Evolutionary conservation across 176 grass and related monocot genomes (phyloP).

Genomic region (Saccharum spontaneum): DNA sequence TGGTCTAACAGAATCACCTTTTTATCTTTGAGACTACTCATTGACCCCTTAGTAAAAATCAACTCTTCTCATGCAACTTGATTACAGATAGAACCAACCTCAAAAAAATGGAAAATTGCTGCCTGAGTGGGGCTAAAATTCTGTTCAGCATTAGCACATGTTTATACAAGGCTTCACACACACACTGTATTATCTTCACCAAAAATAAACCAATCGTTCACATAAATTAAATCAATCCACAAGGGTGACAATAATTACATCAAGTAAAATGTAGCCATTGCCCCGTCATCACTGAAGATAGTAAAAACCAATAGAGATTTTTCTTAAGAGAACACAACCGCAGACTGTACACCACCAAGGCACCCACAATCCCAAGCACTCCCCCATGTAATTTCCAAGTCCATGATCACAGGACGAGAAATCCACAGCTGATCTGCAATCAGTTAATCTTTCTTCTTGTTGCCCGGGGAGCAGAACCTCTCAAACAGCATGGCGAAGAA

Average conservation of each 20-base stretch:
- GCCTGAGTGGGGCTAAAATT: neutral
- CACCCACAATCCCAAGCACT: constrained; percentile 8
- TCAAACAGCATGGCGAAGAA: constrained; percentile 54
- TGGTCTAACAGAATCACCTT: neutral
- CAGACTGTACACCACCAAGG: constrained; percentile 49
- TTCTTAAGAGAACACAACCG: constrained; percentile 14
- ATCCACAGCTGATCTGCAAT: neutral
- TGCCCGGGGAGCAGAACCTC: constrained; percentile 48
- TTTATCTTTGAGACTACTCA: neutral
- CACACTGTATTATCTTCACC: neutral
- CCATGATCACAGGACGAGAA: constrained; percentile 23
- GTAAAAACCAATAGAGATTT: constrained; percentile 35
- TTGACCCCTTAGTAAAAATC: neutral
- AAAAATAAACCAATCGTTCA: constrained; percentile 30
- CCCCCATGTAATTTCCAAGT: neutral
- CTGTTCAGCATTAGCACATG: neutral
- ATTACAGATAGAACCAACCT: neutral
- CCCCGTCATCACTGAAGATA: constrained; percentile 4
- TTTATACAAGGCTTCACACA: neutral
- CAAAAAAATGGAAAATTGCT: neutral
- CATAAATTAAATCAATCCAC: constrained; percentile 20
- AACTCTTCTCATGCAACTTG: neutral
- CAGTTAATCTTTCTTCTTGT: constrained; percentile 53
- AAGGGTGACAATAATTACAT: constrained; percentile 19
- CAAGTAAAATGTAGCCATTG: constrained; percentile 7